Evolutionary conservation across 352 stramenopile species (phyloP).

Genomic region (Phytopythium montanum): DNA sequence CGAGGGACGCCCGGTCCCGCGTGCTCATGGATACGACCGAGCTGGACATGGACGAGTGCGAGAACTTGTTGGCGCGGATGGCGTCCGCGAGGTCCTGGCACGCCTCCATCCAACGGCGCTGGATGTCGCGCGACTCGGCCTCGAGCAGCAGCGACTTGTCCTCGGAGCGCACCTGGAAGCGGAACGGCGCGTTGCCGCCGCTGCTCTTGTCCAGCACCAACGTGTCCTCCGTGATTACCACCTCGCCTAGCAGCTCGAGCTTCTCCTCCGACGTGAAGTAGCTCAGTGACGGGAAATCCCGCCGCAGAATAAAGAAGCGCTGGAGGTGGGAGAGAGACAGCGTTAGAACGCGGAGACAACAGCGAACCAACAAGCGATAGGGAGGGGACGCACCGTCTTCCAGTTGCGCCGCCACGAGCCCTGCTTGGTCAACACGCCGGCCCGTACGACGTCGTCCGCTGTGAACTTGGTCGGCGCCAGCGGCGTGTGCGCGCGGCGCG

Average conservation of each 20-base stretch:
- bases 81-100: constrained; percentile 63
- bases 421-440: constrained; percentile 67
- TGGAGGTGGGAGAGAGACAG: constrained; percentile 3
- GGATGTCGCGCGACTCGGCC: constrained; percentile 57
- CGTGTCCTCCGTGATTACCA: constrained; percentile 67
- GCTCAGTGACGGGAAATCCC: constrained; percentile 66
- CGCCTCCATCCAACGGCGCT: constrained; percentile 67
- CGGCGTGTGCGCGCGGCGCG: constrained; percentile 14
- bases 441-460: constrained; percentile 59
- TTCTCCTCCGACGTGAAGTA: constrained; percentile 86
- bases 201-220: constrained; percentile 68
- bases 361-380: background rate
- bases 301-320: constrained; percentile 79
- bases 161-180: constrained; percentile 67
- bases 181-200: constrained; percentile 47
- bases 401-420: constrained; percentile 85
- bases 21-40: constrained; percentile 15
- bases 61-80: constrained; percentile 63
- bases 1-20: constrained; percentile 13
- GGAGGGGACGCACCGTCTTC: constrained; percentile 46
- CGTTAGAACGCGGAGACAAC: background rate
- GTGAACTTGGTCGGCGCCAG: constrained; percentile 56
- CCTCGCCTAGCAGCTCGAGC: constrained; percentile 67
- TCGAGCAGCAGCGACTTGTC: constrained; percentile 56
- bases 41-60: constrained; percentile 32